These are phyloP conservation scores for Vanderwaltozyma yarrowii DNA, from an alignment of 805 yeast genomes.

Conservation along the genomic window DNA sequence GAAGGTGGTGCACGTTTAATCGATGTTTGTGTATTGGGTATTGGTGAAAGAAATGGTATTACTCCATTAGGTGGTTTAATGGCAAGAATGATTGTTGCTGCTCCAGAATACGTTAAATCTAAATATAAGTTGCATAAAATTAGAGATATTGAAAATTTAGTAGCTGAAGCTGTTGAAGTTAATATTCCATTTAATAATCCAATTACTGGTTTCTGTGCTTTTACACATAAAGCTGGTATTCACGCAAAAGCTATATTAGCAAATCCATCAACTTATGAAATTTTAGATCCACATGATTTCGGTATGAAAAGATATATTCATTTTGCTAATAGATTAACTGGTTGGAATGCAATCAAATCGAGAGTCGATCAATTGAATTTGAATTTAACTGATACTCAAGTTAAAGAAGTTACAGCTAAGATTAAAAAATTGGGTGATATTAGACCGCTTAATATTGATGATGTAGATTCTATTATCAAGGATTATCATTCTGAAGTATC, in stretches of 20 bases:
- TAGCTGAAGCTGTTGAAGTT: conserved; percentile 94
- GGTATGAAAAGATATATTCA: conserved; percentile 95
- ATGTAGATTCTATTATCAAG: conserved; percentile 92
- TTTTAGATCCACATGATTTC: conserved; percentile 86
- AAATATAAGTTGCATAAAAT: conserved; percentile 93
- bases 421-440: conserved; percentile 93
- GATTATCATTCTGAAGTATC: conserved; percentile 67
- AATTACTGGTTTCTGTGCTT: conserved; percentile 98
- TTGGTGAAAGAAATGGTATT: conserved; percentile 98
- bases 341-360: conserved; percentile 98
- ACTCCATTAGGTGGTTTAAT: conserved; percentile 95
- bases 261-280: conserved; percentile 96
- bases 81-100: conserved; percentile 99
- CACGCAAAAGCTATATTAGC: conserved; percentile 98
- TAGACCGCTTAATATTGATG: conserved; percentile 88
- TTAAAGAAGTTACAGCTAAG: conserved; percentile 89
- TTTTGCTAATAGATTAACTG: conserved; percentile 94
- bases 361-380: conserved; percentile 95
- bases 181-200: conserved; percentile 98
- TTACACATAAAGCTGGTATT: conserved; percentile 98
- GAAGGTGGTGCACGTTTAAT: conserved; percentile 95
- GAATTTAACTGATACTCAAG: conserved; percentile 81
- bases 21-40: conserved; percentile 95
- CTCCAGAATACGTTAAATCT: conserved; percentile 87
- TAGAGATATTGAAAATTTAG: conserved; percentile 90